Percentiles rank a stretch among this genome's conserved stretches.
These are phyloP conservation scores for Penicillium sp. DNA, from an alignment of 2,329 filamentous ascomycete species.

Conservation along the genomic window DNA sequence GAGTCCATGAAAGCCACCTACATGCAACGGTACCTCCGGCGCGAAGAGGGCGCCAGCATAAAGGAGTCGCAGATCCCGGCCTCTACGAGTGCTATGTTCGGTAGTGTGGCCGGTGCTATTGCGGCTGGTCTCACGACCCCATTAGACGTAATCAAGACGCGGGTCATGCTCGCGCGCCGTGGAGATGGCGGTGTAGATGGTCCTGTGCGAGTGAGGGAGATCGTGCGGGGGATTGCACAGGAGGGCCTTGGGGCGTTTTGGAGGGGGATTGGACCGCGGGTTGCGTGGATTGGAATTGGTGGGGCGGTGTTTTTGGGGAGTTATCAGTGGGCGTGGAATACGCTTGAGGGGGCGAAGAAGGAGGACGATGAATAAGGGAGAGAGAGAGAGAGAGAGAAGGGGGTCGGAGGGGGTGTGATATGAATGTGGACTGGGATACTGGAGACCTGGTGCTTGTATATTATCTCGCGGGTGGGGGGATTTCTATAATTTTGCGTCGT, in stretches of 20 bases:
- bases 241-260: slow-evolving; percentile 53
- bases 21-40: slow-evolving; percentile 47
- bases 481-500: slow-evolving; percentile 6
- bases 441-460: slow-evolving; percentile 16
- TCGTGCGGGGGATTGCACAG: slow-evolving; percentile 67
- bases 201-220: slow-evolving; percentile 42
- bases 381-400: no score
- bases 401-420: not conserved
- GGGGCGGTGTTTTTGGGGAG: slow-evolving; percentile 93
- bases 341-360: slow-evolving; percentile 55
- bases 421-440: not conserved
- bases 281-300: slow-evolving; percentile 93
- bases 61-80: slow-evolving; percentile 61
- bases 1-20: slow-evolving; percentile 76
- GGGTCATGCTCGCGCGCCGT: slow-evolving; percentile 85
- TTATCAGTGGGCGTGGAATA: slow-evolving; percentile 86
- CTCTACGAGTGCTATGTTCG: slow-evolving; percentile 80
- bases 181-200: slow-evolving; percentile 57
- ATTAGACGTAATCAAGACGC: slow-evolving; percentile 93
- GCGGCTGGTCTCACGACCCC: slow-evolving; percentile 90
- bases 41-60: slow-evolving; percentile 37
- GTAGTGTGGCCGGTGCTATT: slow-evolving; percentile 79
- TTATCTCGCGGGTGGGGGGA: slow-evolving; percentile 8
- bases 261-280: slow-evolving; percentile 70
- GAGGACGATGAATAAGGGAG: slow-evolving; percentile 15